These are phyloP conservation scores for Psilocybe mexicana DNA, from an alignment of 1,284 basidiomycete genomes.

Conservation along the genomic window DNA sequence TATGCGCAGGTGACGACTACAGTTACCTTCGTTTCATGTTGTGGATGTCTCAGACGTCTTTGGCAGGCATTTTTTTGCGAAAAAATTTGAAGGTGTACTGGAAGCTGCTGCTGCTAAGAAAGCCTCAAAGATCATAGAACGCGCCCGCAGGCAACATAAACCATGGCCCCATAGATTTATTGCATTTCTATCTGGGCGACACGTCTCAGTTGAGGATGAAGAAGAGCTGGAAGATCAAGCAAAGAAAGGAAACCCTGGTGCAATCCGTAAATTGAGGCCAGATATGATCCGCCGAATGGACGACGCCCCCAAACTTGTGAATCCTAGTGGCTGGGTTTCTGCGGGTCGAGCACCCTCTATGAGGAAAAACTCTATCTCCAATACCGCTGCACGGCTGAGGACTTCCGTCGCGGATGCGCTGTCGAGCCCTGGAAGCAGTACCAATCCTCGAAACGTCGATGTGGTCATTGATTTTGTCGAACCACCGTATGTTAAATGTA, in stretches of 20 bases:
- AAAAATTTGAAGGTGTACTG: constrained; percentile 71
- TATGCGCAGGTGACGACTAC: constrained; percentile 52
- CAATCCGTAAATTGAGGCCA: constrained; percentile 49
- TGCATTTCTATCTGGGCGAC: constrained; percentile 31
- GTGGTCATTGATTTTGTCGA: constrained; percentile 9
- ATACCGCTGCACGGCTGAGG: constrained; percentile 1
- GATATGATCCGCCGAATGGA: constrained; percentile 89
- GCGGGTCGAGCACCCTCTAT: constrained; percentile 37
- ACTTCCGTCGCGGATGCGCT: not conserved
- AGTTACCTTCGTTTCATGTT: constrained; percentile 9
- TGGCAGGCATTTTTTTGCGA: constrained; percentile 73
- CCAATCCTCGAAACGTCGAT: not conserved
- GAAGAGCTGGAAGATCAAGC: constrained; percentile 14
- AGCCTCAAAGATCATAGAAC: constrained; percentile 21
- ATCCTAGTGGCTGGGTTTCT: constrained; percentile 77
- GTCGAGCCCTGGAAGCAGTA: not conserved
- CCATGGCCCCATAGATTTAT: constrained; percentile 36
- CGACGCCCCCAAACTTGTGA: constrained; percentile 76
- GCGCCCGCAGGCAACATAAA: constrained; percentile 21
- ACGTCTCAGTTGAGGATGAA: constrained; percentile 24
- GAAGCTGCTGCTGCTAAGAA: constrained; percentile 45
- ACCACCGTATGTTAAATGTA: not conserved
- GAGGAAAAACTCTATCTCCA: constrained; percentile 12
- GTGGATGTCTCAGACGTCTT: not conserved
- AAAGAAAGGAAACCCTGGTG: constrained; percentile 9